Conservation (phyloP, 208 protist species). For the Leishmania mexicana region DNA sequence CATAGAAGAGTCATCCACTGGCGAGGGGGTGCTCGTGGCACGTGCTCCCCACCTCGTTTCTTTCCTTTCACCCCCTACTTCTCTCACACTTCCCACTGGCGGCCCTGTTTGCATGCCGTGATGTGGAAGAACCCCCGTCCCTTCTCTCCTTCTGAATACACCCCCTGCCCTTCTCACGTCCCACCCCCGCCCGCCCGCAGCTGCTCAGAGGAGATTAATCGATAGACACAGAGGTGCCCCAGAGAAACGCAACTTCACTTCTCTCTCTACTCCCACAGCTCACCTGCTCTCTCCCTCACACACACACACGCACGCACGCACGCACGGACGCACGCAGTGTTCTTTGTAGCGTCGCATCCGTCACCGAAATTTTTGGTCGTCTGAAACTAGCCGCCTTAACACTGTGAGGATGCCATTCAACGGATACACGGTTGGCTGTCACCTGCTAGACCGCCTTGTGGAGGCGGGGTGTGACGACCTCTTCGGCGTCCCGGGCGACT, state of each 20-base stretch:
- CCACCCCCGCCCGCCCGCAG: too few species aligned
- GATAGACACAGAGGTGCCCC: not conserved
- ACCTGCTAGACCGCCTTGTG: slow-evolving; percentile 52
- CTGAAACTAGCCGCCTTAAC: not conserved
- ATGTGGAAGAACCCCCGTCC: too few species aligned
- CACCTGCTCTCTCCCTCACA: too few species aligned
- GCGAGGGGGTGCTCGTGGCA: too few species aligned
- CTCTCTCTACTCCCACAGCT: not conserved
- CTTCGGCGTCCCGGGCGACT: slow-evolving; percentile 68
- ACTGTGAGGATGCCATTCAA: slow-evolving; percentile 39
- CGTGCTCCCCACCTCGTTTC: too few species aligned
- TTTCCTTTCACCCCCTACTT: too few species aligned
- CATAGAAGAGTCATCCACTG: too few species aligned
- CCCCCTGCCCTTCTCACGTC: not conserved
- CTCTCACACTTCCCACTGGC: too few species aligned
- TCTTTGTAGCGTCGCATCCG: not conserved
- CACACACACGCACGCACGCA: not conserved
- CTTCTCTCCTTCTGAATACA: too few species aligned
- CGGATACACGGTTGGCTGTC: slow-evolving; percentile 60
- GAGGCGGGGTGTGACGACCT: slow-evolving; percentile 54
- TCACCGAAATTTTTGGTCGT: not conserved
- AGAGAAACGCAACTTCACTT: not conserved
- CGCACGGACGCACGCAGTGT: not conserved
- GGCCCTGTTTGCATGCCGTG: too few species aligned
- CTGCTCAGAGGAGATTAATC: not conserved